Evolutionary conservation across 768 basidiomycete species (phyloP), one percentile per base, ranked within the genome.

Genomic region (Rhodotorula graminis): DNA sequence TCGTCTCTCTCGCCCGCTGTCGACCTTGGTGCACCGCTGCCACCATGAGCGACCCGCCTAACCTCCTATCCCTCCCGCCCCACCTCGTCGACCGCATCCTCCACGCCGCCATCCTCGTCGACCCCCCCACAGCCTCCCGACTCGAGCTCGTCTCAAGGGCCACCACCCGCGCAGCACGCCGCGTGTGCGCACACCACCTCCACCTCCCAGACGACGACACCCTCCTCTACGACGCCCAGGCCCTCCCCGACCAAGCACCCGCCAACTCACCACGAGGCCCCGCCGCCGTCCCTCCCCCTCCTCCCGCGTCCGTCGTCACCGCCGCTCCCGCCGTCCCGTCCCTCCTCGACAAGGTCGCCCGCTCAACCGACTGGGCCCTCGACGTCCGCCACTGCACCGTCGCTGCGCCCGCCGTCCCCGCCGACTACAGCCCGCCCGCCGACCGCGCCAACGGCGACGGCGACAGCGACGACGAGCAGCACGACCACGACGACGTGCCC

Each of bases 141-240:
- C n/a, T 62, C 29, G 1, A 69, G 25, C 29, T 59, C 23, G 8
- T 70, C 50, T 64, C 63, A 42, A 31, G 29, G 0, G 25, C 4
- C 29, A 10, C 69, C 64, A 37, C 55, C 23, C 11, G 46, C 21
- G 29, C 55, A 3, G 47, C 58, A 19, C 2, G 23, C 11, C 16
- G 52, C 2, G 29, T 64, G 12, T 52, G 59, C 29, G 47, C 55
- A 4, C 2, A 16, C 29, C 23, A 25, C 4, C 8, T 74, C 49
- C 19, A 23, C 5, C 55, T 74, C 46, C 31, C 37, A 10, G 73
- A 74, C 62, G 73, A 74, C 60, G 70, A 74, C 64, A 18, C 33
- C 2, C 27, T 62, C 46, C 66, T 74, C 49, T 46, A 71, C 5
- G 33, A 23, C 10, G 52, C 65, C 29, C 64, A 69, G 49, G 31